phyloP scores from a whole-genome alignment of 2,329 filamentous ascomycete species.

The Pezicula carpinea region DNA sequence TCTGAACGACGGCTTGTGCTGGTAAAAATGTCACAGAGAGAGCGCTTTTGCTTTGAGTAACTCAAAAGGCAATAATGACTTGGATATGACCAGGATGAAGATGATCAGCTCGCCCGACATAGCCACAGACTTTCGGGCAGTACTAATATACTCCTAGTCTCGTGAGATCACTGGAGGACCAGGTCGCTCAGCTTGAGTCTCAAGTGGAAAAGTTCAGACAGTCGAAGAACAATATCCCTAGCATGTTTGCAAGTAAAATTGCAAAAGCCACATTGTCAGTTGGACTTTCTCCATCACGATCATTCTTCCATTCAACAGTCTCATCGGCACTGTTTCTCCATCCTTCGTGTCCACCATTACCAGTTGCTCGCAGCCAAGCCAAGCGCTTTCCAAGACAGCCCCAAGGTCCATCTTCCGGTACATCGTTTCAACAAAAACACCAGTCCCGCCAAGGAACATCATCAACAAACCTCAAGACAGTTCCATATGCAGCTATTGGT shows the following conservation, averaged over 20 bases:
- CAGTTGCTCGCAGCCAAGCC: background rate
- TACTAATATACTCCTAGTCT: background rate
- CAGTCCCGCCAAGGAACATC: background rate
- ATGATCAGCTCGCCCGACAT: no score
- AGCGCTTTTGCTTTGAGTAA: no score
- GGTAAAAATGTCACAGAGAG: no score
- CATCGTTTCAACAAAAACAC: background rate
- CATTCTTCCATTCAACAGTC: background rate
- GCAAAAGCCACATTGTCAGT: background rate
- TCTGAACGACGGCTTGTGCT: background rate
- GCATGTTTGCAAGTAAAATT: background rate
- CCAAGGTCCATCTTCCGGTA: background rate
- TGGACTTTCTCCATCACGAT: background rate
- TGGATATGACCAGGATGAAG: no score
- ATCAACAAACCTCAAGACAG: background rate
- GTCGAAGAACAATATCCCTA: background rate
- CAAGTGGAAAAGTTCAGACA: background rate
- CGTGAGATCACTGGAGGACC: conserved; percentile 1
- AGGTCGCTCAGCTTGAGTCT: conserved; percentile 1
- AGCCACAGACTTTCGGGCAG: background rate
- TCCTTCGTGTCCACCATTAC: background rate
- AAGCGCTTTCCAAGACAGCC: background rate
- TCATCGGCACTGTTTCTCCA: background rate
- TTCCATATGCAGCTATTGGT: background rate
- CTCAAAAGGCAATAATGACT: no score